Percentiles rank a stretch among this genome's conserved stretches.
These are phyloP conservation scores for Colletotrichum coccodes DNA, from an alignment of 2,329 filamentous ascomycete genomes.

Conservation along the genomic window DNA sequence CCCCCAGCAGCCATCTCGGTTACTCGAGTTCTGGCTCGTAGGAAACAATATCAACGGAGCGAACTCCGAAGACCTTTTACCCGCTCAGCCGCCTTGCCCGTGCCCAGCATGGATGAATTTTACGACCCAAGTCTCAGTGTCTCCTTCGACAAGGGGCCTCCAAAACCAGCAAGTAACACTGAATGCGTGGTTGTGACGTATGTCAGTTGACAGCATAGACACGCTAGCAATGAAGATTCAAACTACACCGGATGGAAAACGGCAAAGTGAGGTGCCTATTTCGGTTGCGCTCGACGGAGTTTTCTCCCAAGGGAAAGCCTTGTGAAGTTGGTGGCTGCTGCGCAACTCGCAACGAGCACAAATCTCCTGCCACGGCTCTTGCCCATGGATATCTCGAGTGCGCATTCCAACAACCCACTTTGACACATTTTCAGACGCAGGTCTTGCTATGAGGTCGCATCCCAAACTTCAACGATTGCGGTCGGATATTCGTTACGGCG, in stretches of 20 bases:
- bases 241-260: background rate
- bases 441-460: background rate
- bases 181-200: background rate
- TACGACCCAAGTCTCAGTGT: background rate
- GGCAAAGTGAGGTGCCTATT: background rate
- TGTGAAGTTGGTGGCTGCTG: background rate
- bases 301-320: background rate
- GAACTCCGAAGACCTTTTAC: background rate
- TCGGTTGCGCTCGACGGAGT: background rate
- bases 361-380: background rate
- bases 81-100: background rate
- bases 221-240: background rate
- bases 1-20: background rate
- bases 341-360: background rate
- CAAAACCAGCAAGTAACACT: background rate
- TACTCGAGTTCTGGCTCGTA: background rate
- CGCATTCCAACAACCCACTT: background rate
- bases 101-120: background rate
- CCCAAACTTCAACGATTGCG: background rate
- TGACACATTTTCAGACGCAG: background rate
- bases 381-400: background rate
- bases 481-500: constrained; percentile 1
- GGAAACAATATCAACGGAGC: background rate
- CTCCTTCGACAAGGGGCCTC: background rate
- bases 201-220: background rate